Evolutionary conservation across 2,329 filamentous ascomycete species (phyloP).

Genomic region (Fusarium dimerum): DNA sequence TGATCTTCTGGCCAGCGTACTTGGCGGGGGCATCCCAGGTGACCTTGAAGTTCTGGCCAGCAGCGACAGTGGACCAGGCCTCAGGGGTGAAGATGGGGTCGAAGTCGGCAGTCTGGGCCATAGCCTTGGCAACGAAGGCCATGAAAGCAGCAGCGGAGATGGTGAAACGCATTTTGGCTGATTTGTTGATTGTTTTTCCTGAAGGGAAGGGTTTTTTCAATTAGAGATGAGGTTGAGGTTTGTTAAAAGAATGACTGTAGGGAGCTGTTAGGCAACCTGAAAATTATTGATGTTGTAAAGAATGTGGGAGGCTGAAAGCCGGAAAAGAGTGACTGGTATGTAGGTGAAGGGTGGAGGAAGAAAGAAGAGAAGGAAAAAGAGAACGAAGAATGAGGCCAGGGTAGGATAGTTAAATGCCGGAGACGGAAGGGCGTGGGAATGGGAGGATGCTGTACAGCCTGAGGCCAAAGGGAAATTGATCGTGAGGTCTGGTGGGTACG

Average conservation of each 20-base stretch:
- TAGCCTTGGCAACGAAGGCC: conserved; percentile 51
- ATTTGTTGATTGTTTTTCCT: conserved; percentile 2
- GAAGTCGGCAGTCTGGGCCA: conserved; percentile 59
- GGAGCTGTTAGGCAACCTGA: conserved; percentile 17
- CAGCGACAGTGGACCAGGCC: conserved; percentile 44
- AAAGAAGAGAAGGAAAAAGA: conserved; percentile 11
- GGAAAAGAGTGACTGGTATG: conserved; percentile 36
- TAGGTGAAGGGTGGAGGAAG: conserved; percentile 22
- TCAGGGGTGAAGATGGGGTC: conserved; percentile 53
- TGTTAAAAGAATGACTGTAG: conserved; percentile 16
- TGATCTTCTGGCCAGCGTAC: conserved; percentile 46
- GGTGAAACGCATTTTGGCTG: conserved; percentile 56
- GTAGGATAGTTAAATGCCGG: conserved; percentile 28
- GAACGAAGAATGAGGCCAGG: conserved; percentile 14
- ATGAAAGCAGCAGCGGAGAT: conserved; percentile 49
- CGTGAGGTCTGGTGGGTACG: conserved; percentile 9
- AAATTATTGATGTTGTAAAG: conserved; percentile 25
- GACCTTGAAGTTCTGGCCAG: conserved; percentile 52
- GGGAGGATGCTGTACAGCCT: conserved; percentile 8
- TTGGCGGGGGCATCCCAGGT: conserved; percentile 48
- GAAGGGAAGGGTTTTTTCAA: conserved; percentile 14
- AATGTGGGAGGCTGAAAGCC: conserved; percentile 34
- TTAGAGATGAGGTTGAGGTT: conserved; percentile 22
- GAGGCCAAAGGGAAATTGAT: neutral
- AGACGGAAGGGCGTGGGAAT: conserved; percentile 14